phyloP scores from a whole-genome alignment of 2,329 filamentous ascomycete species.

The Coniochaeta sp. region DNA sequence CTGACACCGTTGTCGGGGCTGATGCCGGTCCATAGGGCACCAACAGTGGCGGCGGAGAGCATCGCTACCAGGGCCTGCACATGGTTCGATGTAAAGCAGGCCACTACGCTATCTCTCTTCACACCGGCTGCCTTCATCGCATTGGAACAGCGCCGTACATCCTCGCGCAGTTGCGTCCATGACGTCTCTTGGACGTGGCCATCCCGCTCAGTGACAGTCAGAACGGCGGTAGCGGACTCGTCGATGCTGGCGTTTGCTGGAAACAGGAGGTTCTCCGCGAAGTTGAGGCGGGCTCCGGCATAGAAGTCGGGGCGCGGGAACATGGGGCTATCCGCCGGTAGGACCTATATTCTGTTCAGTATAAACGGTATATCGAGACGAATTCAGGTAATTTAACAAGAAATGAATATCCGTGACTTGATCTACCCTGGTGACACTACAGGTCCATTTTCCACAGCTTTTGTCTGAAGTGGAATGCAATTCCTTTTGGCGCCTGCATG shows the following conservation, averaged over 20 bases:
- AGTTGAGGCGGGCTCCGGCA: constrained; percentile 71
- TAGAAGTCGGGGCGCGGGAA: constrained; percentile 89
- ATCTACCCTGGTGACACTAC: too few relatives aligned
- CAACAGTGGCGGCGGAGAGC: constrained; percentile 73
- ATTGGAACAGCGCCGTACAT: constrained; percentile 65
- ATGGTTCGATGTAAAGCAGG: constrained; percentile 82
- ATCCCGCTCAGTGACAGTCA: constrained; percentile 71
- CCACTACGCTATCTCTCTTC: constrained; percentile 46
- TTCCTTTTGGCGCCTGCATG: too few relatives aligned
- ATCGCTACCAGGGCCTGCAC: constrained; percentile 81
- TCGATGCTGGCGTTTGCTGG: constrained; percentile 52
- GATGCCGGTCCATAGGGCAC: constrained; percentile 88
- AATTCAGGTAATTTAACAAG: neutral
- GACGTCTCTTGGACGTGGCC: constrained; percentile 50
- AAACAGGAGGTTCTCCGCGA: constrained; percentile 90
- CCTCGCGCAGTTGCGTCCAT: constrained; percentile 75
- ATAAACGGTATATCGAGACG: neutral
- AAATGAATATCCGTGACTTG: too few relatives aligned
- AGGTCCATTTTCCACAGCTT: neutral
- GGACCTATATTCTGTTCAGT: constrained; percentile 41
- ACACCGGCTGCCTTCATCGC: constrained; percentile 63
- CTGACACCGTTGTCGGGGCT: constrained; percentile 89
- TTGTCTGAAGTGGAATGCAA: too few relatives aligned
- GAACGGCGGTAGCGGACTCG: constrained; percentile 60
- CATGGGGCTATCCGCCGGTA: constrained; percentile 61